phyloP scores from a whole-genome alignment of 208 protist genomes.

The Eutreptiella sp. region DNA sequence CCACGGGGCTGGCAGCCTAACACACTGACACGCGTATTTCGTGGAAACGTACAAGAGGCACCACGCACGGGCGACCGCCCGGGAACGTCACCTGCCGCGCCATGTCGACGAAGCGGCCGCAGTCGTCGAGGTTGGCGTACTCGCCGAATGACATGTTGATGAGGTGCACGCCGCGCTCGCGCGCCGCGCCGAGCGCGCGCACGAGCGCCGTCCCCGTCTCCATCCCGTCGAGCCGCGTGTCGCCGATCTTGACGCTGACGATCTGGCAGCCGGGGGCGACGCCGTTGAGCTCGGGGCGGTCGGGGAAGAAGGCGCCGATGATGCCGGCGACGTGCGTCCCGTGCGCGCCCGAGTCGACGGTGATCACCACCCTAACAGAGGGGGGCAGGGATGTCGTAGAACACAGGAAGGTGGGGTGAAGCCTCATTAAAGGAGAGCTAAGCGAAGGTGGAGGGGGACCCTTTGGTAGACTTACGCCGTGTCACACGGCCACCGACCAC shows the following conservation, averaged over 20 bases:
- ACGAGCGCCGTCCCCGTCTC: slow-evolving; percentile 38
- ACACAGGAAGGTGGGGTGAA: background rate
- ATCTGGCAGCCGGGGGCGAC: slow-evolving; percentile 44
- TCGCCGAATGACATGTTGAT: slow-evolving; percentile 61
- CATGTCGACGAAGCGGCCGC: slow-evolving; percentile 33
- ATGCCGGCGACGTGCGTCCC: slow-evolving; percentile 61
- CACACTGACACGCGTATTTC: no score
- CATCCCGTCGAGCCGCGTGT: slow-evolving; percentile 40
- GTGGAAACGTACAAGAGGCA: no score
- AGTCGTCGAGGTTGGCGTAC: slow-evolving; percentile 21
- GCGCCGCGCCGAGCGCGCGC: slow-evolving; percentile 33
- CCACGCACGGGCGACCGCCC: no score
- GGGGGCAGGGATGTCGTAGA: background rate
- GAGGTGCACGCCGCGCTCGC: slow-evolving; percentile 34
- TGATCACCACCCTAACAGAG: background rate
- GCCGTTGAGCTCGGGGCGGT: slow-evolving; percentile 48
- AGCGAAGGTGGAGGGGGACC: no score
- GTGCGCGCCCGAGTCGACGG: slow-evolving; percentile 39
- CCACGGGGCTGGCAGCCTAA: no score
- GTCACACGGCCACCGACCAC: no score
- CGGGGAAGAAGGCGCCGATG: slow-evolving; percentile 43
- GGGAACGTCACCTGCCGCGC: no score
- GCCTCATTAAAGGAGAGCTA: no score
- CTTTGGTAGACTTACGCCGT: no score
- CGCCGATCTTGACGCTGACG: slow-evolving; percentile 51